Conservation (phyloP, 441 rosid genomes). For the Euphorbia celastroides region DNA sequence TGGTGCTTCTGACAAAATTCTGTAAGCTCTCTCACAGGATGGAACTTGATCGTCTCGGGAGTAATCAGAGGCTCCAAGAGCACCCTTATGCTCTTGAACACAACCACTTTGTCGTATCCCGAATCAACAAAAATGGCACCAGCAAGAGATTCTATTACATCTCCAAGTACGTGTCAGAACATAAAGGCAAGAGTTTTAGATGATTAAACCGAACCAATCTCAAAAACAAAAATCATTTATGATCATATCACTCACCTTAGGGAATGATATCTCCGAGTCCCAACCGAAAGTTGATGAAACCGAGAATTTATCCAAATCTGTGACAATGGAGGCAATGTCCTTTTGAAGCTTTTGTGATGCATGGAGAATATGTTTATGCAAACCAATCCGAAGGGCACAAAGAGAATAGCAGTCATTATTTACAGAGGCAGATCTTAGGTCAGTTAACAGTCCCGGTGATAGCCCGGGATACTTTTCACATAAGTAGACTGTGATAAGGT, state of each 20-base stretch:
- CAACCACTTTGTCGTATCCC: conserved; percentile 50
- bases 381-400: conserved; percentile 45
- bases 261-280: conserved; percentile 66
- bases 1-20: conserved; percentile 50
- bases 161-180: conserved; percentile 76
- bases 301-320: conserved; percentile 27
- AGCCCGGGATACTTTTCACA: conserved; percentile 48
- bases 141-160: conserved; percentile 76
- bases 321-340: conserved; percentile 35
- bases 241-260: conserved; percentile 54
- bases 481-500: conserved; percentile 56
- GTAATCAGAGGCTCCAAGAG: conserved; percentile 72
- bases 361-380: conserved; percentile 67
- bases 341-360: conserved; percentile 61
- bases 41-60: conserved; percentile 52
- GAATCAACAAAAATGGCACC: conserved; percentile 90
- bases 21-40: conserved; percentile 58
- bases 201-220: too few relatives aligned
- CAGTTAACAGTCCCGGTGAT: conserved; percentile 75
- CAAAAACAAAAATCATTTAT: too few relatives aligned
- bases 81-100: conserved; percentile 56
- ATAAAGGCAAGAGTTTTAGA: neutral
- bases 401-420: conserved; percentile 83
- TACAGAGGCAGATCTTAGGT: conserved; percentile 89
- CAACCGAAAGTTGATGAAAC: conserved; percentile 55